These are phyloP conservation scores for Hemileia vastatrix DNA, from an alignment of 1,284 basidiomycete genomes.

Conservation along the genomic window DNA sequence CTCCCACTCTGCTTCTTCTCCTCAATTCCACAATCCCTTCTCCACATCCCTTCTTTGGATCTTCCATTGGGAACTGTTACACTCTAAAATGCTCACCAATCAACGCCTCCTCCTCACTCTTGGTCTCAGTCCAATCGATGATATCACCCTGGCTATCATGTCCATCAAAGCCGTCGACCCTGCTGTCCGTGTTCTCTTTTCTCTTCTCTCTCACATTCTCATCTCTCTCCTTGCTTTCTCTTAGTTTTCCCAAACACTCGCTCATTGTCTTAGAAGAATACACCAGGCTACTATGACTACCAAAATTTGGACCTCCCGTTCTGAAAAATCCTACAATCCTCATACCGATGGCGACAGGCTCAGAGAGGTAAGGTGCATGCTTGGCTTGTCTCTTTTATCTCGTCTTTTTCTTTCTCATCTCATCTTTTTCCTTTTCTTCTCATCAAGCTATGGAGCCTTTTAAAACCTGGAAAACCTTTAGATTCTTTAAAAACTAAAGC, in stretches of 20 bases:
- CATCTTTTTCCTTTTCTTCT: not conserved
- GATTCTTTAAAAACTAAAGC: slow-evolving; percentile 7
- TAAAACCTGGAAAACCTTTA: slow-evolving; percentile 6
- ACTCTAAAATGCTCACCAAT: slow-evolving; percentile 5
- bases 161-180: slow-evolving; percentile 13
- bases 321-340: not conserved
- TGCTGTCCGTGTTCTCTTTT: not conserved
- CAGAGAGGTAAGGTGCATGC: slow-evolving; percentile 2
- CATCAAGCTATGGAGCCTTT: slow-evolving; percentile 2
- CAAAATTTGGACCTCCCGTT: not conserved
- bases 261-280: slow-evolving; percentile 1
- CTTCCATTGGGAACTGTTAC: slow-evolving; percentile 5
- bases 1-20: not conserved
- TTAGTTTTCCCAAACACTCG: slow-evolving; percentile 2
- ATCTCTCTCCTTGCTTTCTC: too few species aligned
- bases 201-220: not conserved
- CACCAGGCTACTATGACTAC: not conserved
- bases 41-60: slow-evolving; percentile 1
- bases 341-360: not conserved
- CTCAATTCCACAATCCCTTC: not conserved
- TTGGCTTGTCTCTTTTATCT: not conserved
- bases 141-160: slow-evolving; percentile 4
- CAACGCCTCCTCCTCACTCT: not conserved
- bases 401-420: not conserved
- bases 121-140: not conserved